Base-by-base conservation (phyloP, 306 rosid genomes). In the Acacia melanoxylon region DNA sequence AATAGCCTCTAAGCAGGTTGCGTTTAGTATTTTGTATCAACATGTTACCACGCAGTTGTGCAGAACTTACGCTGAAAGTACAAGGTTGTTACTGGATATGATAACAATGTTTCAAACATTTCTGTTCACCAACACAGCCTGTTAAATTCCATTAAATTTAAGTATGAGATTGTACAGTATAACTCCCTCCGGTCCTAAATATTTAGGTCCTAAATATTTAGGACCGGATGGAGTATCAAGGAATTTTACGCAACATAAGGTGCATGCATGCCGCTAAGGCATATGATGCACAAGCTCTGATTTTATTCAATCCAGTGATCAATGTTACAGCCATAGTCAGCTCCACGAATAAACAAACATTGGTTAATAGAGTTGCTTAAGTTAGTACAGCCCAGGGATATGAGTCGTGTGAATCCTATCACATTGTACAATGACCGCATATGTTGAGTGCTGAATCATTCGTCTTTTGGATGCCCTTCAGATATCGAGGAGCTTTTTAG, bases 401-500 rank as follows among this genome's bases (percentile, higher is more conserved):
- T 20, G 54, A 31, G 74, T 45, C 46, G 67, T 58, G 67, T 10
- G 56, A 78, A 83, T 79, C 33, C 71, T 58, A 69, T 78, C 67
- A 41, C 62, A 46, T 42, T 45, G 87, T 45, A 73, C 48, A 68
- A 44, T 37, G 56, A 72, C 80, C 69, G 66, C 62, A 24, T 44
- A 69, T 61, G 14, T 66, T 25, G 49, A 79, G 83, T 78, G 74
- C 81, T 20, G 66, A 25, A 24, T 73, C 78, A 72, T 48, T 67
- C 65, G 77, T 35, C 24, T 52, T 40, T 44, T 67, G 29, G 58
- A 68, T 35, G 54, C 66, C 31, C 65, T 72, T 83, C 85, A 77
- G 75, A 76, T 79, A 78, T 25, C 29, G 59, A 69, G 33, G 75
- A 56, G 19, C 61, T 74, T 31, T 2, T 40, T 25, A 74, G 13